These are phyloP conservation scores for Kernera saxatilis DNA, from an alignment of 345 rosid genomes.

Conservation along the genomic window DNA sequence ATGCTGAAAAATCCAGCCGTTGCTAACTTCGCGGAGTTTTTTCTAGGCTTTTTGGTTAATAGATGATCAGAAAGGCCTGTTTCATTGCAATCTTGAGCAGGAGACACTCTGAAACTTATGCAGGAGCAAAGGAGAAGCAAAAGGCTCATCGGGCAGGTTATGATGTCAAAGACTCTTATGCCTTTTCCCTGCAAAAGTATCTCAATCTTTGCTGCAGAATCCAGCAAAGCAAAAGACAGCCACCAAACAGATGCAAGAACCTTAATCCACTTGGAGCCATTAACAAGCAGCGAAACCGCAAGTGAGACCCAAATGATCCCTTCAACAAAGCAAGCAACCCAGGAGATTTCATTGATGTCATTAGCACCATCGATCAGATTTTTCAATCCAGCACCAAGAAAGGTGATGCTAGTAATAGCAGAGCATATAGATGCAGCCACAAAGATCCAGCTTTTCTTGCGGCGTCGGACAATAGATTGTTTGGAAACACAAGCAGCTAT, in stretches of 20 bases:
- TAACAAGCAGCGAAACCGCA: conserved; percentile 54
- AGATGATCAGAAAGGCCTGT: conserved; percentile 43
- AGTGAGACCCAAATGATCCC: conserved; percentile 59
- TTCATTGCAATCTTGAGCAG: conserved; percentile 8
- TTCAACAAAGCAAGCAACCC: conserved; percentile 41
- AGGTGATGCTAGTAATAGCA: conserved; percentile 37
- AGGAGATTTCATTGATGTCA: conserved; percentile 3
- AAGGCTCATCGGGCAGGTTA: conserved; percentile 46
- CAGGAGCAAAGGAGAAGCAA: conserved; percentile 54
- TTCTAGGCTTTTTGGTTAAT: conserved; percentile 26
- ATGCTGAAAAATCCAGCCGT: conserved; percentile 45
- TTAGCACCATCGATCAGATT: conserved; percentile 14
- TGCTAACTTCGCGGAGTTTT: conserved; percentile 28
- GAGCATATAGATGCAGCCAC: conserved; percentile 40
- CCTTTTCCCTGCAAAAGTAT: conserved; percentile 29
- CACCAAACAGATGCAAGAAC: conserved; percentile 57
- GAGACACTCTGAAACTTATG: conserved; percentile 30
- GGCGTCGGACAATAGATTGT: background rate
- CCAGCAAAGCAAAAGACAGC: conserved; percentile 46
- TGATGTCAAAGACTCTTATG: conserved; percentile 32
- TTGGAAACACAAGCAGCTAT: conserved; percentile 29
- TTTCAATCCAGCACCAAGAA: conserved; percentile 39
- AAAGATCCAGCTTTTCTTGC: conserved; percentile 40
- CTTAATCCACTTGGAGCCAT: conserved; percentile 37
- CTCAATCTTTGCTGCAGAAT: conserved; percentile 39